These are phyloP conservation scores for Halophytophthora polymorphica DNA, from an alignment of 352 stramenopile species.

Conservation along the genomic window DNA sequence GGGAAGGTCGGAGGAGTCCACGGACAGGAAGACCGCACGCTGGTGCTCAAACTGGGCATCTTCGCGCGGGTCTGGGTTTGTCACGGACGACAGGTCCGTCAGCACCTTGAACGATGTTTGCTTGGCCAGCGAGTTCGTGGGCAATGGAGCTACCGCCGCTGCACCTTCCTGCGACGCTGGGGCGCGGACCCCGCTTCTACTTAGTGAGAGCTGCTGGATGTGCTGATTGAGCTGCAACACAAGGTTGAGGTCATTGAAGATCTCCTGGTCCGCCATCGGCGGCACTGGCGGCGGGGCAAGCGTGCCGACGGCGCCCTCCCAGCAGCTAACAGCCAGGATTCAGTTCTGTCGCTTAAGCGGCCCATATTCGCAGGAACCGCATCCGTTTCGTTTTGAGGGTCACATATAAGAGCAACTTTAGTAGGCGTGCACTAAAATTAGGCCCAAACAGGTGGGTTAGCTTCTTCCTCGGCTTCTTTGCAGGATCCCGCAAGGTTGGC, in stretches of 20 bases:
- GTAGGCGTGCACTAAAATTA: no score
- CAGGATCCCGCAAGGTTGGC: no score
- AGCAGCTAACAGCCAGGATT: no score
- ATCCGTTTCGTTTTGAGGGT: no score
- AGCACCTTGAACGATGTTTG: slow-evolving; percentile 75
- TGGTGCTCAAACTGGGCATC: slow-evolving; percentile 76
- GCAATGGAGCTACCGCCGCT: background rate
- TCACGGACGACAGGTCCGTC: slow-evolving; percentile 48
- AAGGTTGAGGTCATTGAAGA: slow-evolving; percentile 76
- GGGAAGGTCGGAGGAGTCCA: slow-evolving; percentile 33
- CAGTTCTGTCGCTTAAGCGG: no score
- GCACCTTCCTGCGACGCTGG: background rate
- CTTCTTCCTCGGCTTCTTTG: no score
- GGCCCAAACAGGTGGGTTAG: no score
- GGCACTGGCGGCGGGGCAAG: no score
- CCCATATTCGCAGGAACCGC: no score
- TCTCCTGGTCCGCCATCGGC: slow-evolving; percentile 41
- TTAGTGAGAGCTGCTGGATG: slow-evolving; percentile 40
- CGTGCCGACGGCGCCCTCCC: no score
- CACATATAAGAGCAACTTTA: no score
- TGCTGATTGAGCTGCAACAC: slow-evolving; percentile 70
- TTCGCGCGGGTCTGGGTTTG: slow-evolving; percentile 33
- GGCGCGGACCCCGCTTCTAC: slow-evolving; percentile 14
- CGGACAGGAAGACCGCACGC: slow-evolving; percentile 24
- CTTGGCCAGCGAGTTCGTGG: slow-evolving; percentile 24